Base-by-base conservation (phyloP, 495 filamentous ascomycete genomes). In the Aspergillus sclerotioniger region DNA sequence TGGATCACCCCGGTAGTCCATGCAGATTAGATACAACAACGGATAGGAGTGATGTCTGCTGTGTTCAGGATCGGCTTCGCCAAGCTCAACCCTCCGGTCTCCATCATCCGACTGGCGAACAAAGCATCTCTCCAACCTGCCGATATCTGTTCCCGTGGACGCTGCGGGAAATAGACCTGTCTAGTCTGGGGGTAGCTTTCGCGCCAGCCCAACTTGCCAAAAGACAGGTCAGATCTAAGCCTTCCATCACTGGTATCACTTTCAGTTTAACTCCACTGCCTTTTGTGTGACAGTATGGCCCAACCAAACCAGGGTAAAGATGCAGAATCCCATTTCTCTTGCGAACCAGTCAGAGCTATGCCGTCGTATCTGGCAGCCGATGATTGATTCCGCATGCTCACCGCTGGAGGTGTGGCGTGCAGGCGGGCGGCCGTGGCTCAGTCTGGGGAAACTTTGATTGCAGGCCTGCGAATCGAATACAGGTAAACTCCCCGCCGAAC, bases 391-490 rank as follows among this genome's bases (percentile, higher is more conserved):
- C 1, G 10, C n/a, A 10, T 41, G 37, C 13, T 41, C 37, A 41
- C 37, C 37, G 58, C 29, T 33, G 20, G 41, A 13, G 25, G 15
- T 61, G 54, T 51, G 44, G 53, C 55, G 51, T 45, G 43, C 41
- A n/a, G 31, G 43, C 50, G 37, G 37, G 37, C 12, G 8, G 37
- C 37, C 37, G 55, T 62, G 55, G 55, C 60, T 54, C 21, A 57
- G 39, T 62, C 60, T 44, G 60, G 60, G 60, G 60, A 58, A 62
- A 37, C 35, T 47, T 32, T 56, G 54, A 20, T 19, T 19, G 6
- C 49, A 45, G 35, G 39, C 44, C 3, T 44, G 52, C 41, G 25
- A 56, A 46, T 46, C 35, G 29, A 32, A 54, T 60, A 53, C 54
- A 62, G 25, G 51, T 47, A 32, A 51, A 55, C 39, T 59, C 19